A percentile compares a stretch with the other conserved stretches of the same genome.
Evolutionary conservation across 2,329 filamentous ascomycete genomes (phyloP).

Genomic region (Microcera coccophila): DNA sequence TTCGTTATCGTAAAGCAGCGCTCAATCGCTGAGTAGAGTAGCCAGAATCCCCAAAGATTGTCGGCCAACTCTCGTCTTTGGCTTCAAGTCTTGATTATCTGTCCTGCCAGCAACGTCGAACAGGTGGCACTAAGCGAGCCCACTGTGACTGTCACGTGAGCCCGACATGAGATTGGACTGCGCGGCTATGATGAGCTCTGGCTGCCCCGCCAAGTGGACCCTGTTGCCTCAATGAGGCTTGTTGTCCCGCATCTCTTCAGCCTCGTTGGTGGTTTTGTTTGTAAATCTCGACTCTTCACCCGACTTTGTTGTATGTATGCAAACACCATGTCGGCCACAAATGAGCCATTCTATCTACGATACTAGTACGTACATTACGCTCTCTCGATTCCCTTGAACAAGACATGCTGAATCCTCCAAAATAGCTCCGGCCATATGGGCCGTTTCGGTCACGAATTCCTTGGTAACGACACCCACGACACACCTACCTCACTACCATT

Average conservation of each 20-base stretch:
- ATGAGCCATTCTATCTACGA: conserved; percentile 88
- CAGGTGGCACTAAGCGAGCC: conserved; percentile 39
- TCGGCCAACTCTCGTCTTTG: conserved; percentile 26
- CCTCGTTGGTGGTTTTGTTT: conserved; percentile 20
- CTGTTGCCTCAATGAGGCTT: conserved; percentile 5
- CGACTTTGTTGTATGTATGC: not conserved
- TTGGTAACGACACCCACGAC: conserved; percentile 55
- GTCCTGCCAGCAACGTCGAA: conserved; percentile 36
- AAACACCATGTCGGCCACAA: conserved; percentile 57
- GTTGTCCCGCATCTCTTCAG: conserved; percentile 20
- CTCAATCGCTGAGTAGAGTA: conserved; percentile 27
- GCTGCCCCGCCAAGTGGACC: conserved; percentile 19
- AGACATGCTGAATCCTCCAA: conserved; percentile 9
- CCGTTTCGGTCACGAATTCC: conserved; percentile 95
- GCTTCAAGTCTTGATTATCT: conserved; percentile 36
- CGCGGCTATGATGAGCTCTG: conserved; percentile 7
- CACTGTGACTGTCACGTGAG: conserved; percentile 31
- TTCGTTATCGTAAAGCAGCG: conserved; percentile 26
- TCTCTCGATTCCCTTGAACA: not conserved
- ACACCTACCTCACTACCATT: no score
- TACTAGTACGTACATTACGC: conserved; percentile 72
- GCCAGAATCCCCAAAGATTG: conserved; percentile 28
- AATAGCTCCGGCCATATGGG: conserved; percentile 92
- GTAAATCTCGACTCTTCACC: not conserved
- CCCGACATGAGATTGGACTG: conserved; percentile 1